These are phyloP conservation scores for Ochromonas danica DNA, from an alignment of 108 stramenopile species.

Conservation along the genomic window DNA sequence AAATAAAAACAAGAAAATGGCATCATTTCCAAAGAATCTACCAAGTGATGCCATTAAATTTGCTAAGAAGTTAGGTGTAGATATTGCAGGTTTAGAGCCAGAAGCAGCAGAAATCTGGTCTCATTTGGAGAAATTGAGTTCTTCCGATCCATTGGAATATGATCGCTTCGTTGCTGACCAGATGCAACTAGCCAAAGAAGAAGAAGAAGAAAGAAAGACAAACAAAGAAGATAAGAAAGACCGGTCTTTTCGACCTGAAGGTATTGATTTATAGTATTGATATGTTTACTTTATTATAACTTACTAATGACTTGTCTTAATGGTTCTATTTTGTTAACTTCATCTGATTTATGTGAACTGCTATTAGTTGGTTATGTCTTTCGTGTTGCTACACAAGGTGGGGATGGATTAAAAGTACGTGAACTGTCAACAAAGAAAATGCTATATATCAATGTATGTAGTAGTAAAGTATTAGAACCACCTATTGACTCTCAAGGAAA, in stretches of 20 bases:
- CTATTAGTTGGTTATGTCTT: not conserved
- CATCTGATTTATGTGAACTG: not conserved
- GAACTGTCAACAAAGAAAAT: not conserved
- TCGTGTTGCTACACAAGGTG: not conserved
- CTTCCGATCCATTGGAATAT: not conserved
- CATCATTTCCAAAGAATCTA: not conserved
- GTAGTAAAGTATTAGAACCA: not conserved
- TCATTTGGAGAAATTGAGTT: not conserved
- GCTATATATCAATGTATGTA: not conserved
- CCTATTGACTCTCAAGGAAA: not conserved
- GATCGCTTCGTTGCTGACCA: not conserved
- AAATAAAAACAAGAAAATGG: no score
- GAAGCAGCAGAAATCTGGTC: conserved; percentile 9
- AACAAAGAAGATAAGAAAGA: no score
- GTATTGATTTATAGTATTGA: no score
- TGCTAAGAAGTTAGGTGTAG: not conserved
- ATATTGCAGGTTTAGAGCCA: conserved; percentile 17
- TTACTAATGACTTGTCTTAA: no score
- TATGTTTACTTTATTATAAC: no score
- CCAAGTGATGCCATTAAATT: conserved; percentile 1
- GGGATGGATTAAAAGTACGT: conserved; percentile 17
- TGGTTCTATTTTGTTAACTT: no score
- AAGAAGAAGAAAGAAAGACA: not conserved
- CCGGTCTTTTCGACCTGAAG: no score
- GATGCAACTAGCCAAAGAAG: not conserved